Evolutionary conservation across 257 asterid genomes (phyloP).

Genomic region (Nicotiana sylvestris): DNA sequence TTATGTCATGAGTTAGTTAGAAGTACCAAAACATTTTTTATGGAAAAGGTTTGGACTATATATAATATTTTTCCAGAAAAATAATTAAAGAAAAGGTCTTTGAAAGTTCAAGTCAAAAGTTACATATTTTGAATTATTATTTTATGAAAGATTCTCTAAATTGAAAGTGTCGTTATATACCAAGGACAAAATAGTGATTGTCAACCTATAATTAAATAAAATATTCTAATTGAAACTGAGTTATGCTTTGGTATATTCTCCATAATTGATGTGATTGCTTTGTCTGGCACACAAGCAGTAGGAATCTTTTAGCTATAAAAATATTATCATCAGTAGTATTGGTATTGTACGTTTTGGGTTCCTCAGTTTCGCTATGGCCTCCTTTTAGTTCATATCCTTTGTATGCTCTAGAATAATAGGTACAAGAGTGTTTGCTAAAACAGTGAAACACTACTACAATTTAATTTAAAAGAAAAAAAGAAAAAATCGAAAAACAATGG

Average conservation of each 20-base stretch:
- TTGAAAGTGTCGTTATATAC: background rate
- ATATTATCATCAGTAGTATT: too few relatives aligned
- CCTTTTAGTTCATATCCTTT: too few relatives aligned
- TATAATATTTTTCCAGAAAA: background rate
- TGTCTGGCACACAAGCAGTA: background rate
- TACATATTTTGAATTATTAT: background rate
- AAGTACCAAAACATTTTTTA: background rate
- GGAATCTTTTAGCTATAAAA: background rate
- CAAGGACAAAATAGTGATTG: background rate
- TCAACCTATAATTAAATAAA: background rate
- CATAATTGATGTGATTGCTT: background rate
- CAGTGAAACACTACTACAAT: too few relatives aligned
- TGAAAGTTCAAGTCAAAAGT: background rate
- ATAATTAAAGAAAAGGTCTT: background rate
- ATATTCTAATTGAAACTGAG: too few relatives aligned
- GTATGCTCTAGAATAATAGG: too few relatives aligned
- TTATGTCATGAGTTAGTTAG: background rate
- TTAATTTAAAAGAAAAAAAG: too few relatives aligned
- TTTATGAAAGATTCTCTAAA: background rate
- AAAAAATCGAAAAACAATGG: too few relatives aligned
- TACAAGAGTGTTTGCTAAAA: too few relatives aligned
- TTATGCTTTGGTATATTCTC: background rate
- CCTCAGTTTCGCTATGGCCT: too few relatives aligned
- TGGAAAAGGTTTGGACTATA: background rate
- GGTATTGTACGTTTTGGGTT: too few relatives aligned